A percentile compares a stretch with the other conserved stretches of the same genome.
Conservation (phyloP, 2,329 filamentous ascomycete species). For the Alternaria arborescens region DNA sequence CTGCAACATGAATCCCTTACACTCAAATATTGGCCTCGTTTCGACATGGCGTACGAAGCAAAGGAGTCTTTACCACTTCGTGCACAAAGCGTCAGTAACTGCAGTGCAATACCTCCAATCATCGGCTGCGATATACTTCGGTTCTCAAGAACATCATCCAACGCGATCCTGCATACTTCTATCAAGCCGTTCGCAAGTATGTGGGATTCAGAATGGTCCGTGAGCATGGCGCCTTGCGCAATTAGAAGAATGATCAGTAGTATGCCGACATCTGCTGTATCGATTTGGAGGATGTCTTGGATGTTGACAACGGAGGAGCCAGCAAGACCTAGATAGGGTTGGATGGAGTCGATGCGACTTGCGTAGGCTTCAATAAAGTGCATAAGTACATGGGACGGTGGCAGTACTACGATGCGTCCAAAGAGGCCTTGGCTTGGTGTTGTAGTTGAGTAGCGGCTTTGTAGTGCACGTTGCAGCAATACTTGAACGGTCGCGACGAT, state of each 20-base stretch:
- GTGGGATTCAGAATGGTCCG: slow-evolving; percentile 8
- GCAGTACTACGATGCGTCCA: slow-evolving; percentile 13
- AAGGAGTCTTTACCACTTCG: slow-evolving; percentile 12
- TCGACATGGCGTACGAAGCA: slow-evolving; percentile 9
- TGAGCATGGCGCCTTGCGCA: slow-evolving; percentile 15
- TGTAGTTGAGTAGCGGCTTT: slow-evolving; percentile 1
- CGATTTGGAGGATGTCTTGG: slow-evolving; percentile 7
- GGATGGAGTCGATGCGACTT: slow-evolving; percentile 10
- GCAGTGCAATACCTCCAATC: slow-evolving; percentile 9
- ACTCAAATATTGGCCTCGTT: slow-evolving; percentile 14
- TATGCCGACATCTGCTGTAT: slow-evolving; percentile 11
- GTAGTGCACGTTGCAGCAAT: slow-evolving; percentile 9
- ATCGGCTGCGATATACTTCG: slow-evolving; percentile 14
- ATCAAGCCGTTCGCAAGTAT: slow-evolving; percentile 11
- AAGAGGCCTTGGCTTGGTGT: slow-evolving; percentile 8
- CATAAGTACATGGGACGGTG: slow-evolving; percentile 12
- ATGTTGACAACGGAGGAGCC: slow-evolving; percentile 9
- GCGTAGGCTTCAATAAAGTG: slow-evolving; percentile 11
- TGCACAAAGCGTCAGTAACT: slow-evolving; percentile 12
- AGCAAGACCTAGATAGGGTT: slow-evolving; percentile 15
- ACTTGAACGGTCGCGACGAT: slow-evolving; percentile 12
- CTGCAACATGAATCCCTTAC: background rate
- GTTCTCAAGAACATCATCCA: slow-evolving; percentile 12
- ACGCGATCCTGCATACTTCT: slow-evolving; percentile 13
- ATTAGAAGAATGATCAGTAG: slow-evolving; percentile 10